Conservation (phyloP, 208 protist genomes). For the Kentomonas sorsogonicus region DNA sequence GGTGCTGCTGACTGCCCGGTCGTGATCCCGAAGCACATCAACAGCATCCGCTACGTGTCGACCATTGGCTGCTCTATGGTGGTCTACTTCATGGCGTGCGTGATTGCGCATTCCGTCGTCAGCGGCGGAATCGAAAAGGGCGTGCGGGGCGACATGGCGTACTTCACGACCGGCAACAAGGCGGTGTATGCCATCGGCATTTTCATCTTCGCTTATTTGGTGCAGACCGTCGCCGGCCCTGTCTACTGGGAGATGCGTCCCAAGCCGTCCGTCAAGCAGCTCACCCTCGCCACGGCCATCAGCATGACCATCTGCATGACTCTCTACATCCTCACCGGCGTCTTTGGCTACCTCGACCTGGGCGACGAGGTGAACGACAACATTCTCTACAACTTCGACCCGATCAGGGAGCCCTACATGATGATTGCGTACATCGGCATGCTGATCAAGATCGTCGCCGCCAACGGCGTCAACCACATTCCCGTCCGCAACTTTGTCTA, state of each 20-base stretch:
- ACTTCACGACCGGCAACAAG: slow-evolving; percentile 43
- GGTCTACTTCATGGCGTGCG: slow-evolving; percentile 54
- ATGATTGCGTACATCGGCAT: slow-evolving; percentile 67
- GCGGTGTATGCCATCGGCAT: slow-evolving; percentile 55
- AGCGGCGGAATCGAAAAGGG: slow-evolving; percentile 35
- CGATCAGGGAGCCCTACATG: slow-evolving; percentile 44
- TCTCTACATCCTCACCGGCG: slow-evolving; percentile 54
- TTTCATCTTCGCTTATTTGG: slow-evolving; percentile 74
- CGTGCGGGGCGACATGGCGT: slow-evolving; percentile 24
- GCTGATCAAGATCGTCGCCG: slow-evolving; percentile 53
- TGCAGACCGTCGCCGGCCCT: slow-evolving; percentile 47
- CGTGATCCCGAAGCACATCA: slow-evolving; percentile 60
- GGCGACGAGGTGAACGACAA: slow-evolving; percentile 27
- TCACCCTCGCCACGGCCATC: slow-evolving; percentile 40
- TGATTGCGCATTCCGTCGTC: slow-evolving; percentile 45
- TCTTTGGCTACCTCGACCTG: slow-evolving; percentile 82
- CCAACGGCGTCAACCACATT: slow-evolving; percentile 61
- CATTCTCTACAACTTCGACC: slow-evolving; percentile 54
- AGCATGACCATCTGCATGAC: slow-evolving; percentile 54
- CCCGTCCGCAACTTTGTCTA: slow-evolving; percentile 57
- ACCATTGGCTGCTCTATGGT: slow-evolving; percentile 50
- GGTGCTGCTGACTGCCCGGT: slow-evolving; percentile 59
- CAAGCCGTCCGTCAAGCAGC: slow-evolving; percentile 25
- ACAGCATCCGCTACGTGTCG: slow-evolving; percentile 75
- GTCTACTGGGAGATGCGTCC: slow-evolving; percentile 58